Base-by-base conservation (phyloP, 2,329 filamentous ascomycete species). In the Rutstroemia sp. region DNA sequence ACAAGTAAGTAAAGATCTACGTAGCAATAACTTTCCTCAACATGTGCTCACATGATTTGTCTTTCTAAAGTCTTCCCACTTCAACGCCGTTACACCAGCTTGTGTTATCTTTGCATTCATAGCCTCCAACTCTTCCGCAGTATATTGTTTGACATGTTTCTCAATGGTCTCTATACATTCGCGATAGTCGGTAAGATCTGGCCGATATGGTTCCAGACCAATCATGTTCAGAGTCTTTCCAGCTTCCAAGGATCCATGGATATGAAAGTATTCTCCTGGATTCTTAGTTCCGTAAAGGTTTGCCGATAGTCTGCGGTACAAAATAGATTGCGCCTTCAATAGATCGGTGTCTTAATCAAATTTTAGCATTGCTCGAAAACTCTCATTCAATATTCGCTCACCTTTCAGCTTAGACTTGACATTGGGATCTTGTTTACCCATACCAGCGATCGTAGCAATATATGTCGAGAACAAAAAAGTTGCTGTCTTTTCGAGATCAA, bases 161-260 rank as follows among this genome's bases (percentile, higher is more conserved):
- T 86, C 84, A 46, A 87, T 87, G 1, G 74, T 73, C 30, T 77
- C 67, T 55, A 85, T 79, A 62, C 82, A 81, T 10, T 81, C 74
- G 37, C 77, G 72, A 59, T 86, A 83, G n/a, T 79, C 76, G 7
- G 77, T 80, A 55, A 88, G 67, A 47, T 83, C 81, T 1, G 84
- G 81, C 5, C 80, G 74, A 55, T 82, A 77, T 0, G 83, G 74
- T 50, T 83, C 79, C 5, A 90, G 71, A 0, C 85, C 86, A 62
- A 90, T 79, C 85, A 89, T 89, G 46, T 79, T 76, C 27, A 90
- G 72, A 0, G 85, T 87, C 7, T 79, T 85, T 9, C 81, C 83
- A 3, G 87, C 86, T 62, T 90, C 86, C 0, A 90, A 71, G 0
- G 86, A 90, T 46, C 87, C 86, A 67, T 90, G 87, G 25, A 90